phyloP scores from a whole-genome alignment of 176 grass and related monocot species.

The Oryza nivara region DNA sequence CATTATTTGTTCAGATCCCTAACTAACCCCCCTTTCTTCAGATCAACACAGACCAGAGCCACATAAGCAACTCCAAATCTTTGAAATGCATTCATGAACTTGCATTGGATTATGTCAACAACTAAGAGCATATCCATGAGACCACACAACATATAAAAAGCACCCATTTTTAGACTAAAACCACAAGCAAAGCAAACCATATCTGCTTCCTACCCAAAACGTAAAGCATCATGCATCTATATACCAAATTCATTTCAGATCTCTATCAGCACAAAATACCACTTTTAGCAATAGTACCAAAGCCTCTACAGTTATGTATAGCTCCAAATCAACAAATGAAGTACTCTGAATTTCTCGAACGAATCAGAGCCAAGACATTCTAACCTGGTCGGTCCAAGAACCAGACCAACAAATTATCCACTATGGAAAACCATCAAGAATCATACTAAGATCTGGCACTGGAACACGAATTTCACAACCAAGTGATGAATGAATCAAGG shows the following conservation, averaged over 20 bases:
- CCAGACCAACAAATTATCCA: background rate
- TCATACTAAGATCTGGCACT: background rate
- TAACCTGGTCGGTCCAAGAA: background rate
- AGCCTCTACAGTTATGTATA: background rate
- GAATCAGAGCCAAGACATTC: background rate
- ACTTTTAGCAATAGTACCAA: background rate
- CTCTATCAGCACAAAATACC: background rate
- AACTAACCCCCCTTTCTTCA: background rate
- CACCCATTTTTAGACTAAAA: background rate
- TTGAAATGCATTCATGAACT: background rate
- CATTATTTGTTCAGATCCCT: background rate
- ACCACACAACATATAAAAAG: background rate
- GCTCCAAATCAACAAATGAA: background rate
- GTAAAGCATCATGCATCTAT: background rate
- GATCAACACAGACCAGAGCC: background rate
- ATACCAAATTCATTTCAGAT: background rate
- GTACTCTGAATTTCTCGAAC: background rate
- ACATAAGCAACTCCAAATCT: background rate
- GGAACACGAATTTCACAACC: background rate
- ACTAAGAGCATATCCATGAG: background rate
- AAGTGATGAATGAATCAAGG: background rate
- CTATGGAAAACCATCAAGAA: background rate
- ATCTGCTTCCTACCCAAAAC: background rate
- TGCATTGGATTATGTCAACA: background rate
- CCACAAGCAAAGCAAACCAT: constrained; percentile 3